Percentiles rank a stretch among this genome's conserved stretches.
Conservation (phyloP, 1,139 yeast genomes). For the Protomyces macrosporus region DNA sequence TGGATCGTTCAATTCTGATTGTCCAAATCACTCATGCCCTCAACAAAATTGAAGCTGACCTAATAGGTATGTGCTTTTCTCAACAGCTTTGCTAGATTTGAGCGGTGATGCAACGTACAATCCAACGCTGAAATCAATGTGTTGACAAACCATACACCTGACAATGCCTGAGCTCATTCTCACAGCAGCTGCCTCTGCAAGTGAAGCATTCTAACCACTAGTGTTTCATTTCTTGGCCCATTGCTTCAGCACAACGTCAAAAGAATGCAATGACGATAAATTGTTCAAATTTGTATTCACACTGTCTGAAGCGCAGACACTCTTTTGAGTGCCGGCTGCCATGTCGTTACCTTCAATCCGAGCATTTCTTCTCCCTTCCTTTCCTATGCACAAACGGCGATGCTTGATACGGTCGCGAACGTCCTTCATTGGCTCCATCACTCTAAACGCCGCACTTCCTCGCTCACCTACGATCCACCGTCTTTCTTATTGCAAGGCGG, state of each 20-base stretch:
- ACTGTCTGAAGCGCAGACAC: constrained; percentile 7
- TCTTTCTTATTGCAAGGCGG: too few relatives aligned
- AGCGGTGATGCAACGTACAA: background rate
- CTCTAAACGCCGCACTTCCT: constrained; percentile 27
- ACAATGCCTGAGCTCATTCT: constrained; percentile 22
- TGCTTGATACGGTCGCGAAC: background rate
- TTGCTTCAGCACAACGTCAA: too few relatives aligned
- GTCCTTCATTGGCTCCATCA: constrained; percentile 18
- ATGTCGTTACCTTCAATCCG: constrained; percentile 21
- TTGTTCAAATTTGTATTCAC: constrained; percentile 9
- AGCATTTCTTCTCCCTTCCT: background rate
- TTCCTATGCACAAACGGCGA: background rate
- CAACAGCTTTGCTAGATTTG: background rate
- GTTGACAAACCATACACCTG: constrained; percentile 23
- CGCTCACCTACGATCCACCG: constrained; percentile 14
- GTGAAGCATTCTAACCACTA: background rate
- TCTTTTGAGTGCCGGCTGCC: background rate
- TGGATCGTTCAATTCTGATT: constrained; percentile 26
- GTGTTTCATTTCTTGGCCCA: too few relatives aligned
- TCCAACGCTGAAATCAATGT: background rate
- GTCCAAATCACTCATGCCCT: background rate
- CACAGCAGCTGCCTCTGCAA: background rate
- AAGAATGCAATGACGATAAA: background rate
- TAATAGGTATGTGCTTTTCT: background rate
- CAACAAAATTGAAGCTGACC: background rate